Base-by-base conservation (phyloP, 2,329 filamentous ascomycete genomes). In the Alternaria incomplexa region DNA sequence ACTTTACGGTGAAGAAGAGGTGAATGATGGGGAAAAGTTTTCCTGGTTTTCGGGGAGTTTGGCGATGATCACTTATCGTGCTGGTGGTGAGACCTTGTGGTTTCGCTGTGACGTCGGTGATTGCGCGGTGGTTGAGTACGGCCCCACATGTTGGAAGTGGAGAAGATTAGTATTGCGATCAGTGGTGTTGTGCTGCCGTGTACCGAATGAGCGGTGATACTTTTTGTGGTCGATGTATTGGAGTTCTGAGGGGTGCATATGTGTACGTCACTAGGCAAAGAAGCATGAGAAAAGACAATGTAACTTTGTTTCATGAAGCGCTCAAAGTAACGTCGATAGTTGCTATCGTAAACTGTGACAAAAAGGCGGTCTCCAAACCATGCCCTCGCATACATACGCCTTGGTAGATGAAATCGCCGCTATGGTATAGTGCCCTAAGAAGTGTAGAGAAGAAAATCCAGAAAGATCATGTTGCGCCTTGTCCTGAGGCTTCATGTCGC, bases 71-170 rank as follows among this genome's bases (percentile, higher is more conserved):
- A 40, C 36, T 17, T 2, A 17, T 40, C 0, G n/a, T 17, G n/a
- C 17, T 40, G 32, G 32, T 40, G 20, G 20, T 20, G 20, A 20
- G 20, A 20, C 20, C 20, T 20, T 20, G 20, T 20, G 32, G 48
- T 52, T 52, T 52, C 48, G 48, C 48, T n/a, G 30, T 52, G 48
- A 52, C 48, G 48, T 40, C 48, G 48, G 48, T 52, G 48, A 52
- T 52, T 52, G 30, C 48, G 30, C 48, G 30, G 30, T 52, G 20
- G 36, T 52, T 52, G 12, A 28, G 10, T 51, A 36, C 48, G 12
- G 48, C 48, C 48, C 48, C 48, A 51, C 48, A 5, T 5, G 17
- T 23, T 36, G 26, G 6, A 52, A 52, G 48, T 36, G 48, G 48
- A 52, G 20, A 52, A 25, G 20, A 15, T n/a, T 51, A 28, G 28